Percentiles rank a stretch among this genome's conserved stretches.
Evolutionary conservation across 805 yeast species (phyloP).

Genomic region (Saccharomycopsis vini): DNA sequence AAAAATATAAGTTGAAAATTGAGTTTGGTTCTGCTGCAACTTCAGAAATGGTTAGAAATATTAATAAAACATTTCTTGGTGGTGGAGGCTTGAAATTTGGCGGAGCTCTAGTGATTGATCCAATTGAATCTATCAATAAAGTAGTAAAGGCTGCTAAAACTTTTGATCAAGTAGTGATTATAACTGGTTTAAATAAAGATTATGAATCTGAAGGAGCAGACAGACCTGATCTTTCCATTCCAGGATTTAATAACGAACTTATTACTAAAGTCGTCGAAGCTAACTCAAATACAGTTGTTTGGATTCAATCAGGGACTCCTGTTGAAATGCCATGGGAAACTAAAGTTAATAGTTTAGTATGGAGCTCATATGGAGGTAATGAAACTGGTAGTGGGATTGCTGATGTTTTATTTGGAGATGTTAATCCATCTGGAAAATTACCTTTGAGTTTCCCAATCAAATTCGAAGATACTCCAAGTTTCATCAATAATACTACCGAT

Average conservation of each 20-base stretch:
- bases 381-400: conserved; percentile 50
- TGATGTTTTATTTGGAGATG: conserved; percentile 50
- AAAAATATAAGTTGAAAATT: conserved; percentile 1
- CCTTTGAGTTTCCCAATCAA: conserved; percentile 57
- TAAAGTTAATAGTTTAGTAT: conserved; percentile 33
- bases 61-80: conserved; percentile 17
- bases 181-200: conserved; percentile 43
- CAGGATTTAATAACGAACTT: conserved; percentile 38
- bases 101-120: background rate
- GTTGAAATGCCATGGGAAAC: conserved; percentile 45
- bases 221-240: conserved; percentile 41
- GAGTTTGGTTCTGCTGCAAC: conserved; percentile 20
- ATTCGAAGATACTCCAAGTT: conserved; percentile 37
- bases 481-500: conserved; percentile 31
- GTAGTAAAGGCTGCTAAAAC: conserved; percentile 42
- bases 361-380: too few relatives aligned
- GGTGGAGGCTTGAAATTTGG: conserved; percentile 28
- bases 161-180: conserved; percentile 44
- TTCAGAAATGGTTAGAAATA: background rate
- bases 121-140: conserved; percentile 24
- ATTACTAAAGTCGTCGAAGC: conserved; percentile 38
- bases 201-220: conserved; percentile 58
- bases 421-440: conserved; percentile 51
- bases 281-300: conserved; percentile 48
- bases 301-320: conserved; percentile 53